Evolutionary conservation across 495 filamentous ascomycete species (phyloP).

Genomic region (Baudoinia panamericana): DNA sequence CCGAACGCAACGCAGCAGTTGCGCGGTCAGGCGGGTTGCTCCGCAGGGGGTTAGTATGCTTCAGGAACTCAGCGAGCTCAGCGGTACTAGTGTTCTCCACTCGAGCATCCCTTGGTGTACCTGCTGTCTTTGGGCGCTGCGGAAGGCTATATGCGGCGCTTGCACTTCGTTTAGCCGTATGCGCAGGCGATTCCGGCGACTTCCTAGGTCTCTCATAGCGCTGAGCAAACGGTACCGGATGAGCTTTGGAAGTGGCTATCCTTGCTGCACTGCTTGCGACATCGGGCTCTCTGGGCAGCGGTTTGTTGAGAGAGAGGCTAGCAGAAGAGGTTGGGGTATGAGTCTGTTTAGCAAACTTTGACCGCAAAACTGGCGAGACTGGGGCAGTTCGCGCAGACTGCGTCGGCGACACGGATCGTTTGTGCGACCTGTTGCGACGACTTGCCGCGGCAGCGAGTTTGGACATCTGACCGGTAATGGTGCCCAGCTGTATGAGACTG

Average conservation of each 20-base stretch:
- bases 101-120: constrained; percentile 10
- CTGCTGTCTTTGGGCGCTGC: constrained; percentile 6
- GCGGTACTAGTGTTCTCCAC: background rate
- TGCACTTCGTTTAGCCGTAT: background rate
- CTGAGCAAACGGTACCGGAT: constrained; percentile 10
- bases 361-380: constrained; percentile 9
- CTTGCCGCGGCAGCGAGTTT: constrained; percentile 31
- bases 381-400: background rate
- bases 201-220: constrained; percentile 14
- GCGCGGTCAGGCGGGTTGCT: constrained; percentile 1
- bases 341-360: constrained; percentile 7
- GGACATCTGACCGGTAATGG: constrained; percentile 29
- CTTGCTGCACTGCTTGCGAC: background rate
- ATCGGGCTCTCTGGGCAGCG: constrained; percentile 11
- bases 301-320: constrained; percentile 9
- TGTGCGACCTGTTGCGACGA: constrained; percentile 18
- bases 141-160: background rate
- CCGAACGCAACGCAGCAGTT: background rate
- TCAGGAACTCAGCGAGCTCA: constrained; percentile 13
- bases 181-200: background rate
- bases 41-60: background rate
- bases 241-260: background rate
- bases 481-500: constrained; percentile 26
- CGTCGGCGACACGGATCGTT: background rate
- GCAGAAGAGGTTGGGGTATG: background rate